phyloP scores from a whole-genome alignment of 1,139 yeast genomes.

The Debaryomycetaceae sp. region DNA sequence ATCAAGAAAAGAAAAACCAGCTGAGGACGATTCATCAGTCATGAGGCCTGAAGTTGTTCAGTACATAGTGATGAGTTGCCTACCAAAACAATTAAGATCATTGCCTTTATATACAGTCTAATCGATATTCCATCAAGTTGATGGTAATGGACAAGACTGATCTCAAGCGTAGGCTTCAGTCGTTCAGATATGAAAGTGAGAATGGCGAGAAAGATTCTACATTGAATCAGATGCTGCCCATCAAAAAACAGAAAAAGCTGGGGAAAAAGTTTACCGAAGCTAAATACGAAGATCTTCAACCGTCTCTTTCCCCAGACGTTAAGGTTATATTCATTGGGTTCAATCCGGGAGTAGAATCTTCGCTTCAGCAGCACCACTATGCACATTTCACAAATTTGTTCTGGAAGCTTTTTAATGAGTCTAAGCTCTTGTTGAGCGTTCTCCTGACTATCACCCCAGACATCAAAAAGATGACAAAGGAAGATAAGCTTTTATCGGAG shows the following conservation, averaged over 20 bases:
- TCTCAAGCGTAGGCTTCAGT: slow-evolving; percentile 14
- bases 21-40: slow-evolving; percentile 8
- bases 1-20: slow-evolving; percentile 8
- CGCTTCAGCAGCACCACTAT: slow-evolving; percentile 64
- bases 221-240: slow-evolving; percentile 1
- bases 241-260: slow-evolving; percentile 2
- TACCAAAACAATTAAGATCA: background rate
- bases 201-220: background rate
- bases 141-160: slow-evolving; percentile 5
- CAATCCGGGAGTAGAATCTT: slow-evolving; percentile 71
- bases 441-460: slow-evolving; percentile 5
- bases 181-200: slow-evolving; percentile 13
- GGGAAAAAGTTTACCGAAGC: slow-evolving; percentile 1
- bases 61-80: background rate
- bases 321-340: slow-evolving; percentile 63
- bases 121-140: background rate
- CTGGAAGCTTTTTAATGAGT: slow-evolving; percentile 63
- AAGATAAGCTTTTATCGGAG: slow-evolving; percentile 11
- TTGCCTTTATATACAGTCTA: slow-evolving; percentile 1
- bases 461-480: slow-evolving; percentile 4
- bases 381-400: slow-evolving; percentile 71
- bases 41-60: background rate
- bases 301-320: slow-evolving; percentile 27
- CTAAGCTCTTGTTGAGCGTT: slow-evolving; percentile 38
- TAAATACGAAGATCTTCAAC: slow-evolving; percentile 29